phyloP scores from a whole-genome alignment of 176 grass and related monocot genomes.

The Elymus sibiricus region DNA sequence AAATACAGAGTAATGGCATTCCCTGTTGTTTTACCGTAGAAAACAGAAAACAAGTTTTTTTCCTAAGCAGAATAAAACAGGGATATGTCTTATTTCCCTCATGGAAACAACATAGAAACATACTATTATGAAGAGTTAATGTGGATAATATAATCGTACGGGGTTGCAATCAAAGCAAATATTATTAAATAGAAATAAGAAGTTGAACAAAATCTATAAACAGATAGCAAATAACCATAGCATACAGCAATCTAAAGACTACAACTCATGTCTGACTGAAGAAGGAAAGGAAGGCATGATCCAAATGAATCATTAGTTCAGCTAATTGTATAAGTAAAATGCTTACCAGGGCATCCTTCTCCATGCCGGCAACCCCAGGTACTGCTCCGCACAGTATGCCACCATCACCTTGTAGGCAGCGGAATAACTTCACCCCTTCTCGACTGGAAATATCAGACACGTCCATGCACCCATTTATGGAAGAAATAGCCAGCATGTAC shows the following conservation, averaged over 20 bases:
- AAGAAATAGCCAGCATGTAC: constrained; percentile 80
- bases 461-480: constrained; percentile 69
- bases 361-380: constrained; percentile 86
- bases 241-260: constrained; percentile 5
- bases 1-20: neutral
- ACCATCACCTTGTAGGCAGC: constrained; percentile 90
- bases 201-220: neutral
- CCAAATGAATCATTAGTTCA: constrained; percentile 18
- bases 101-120: neutral
- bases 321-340: constrained; percentile 16
- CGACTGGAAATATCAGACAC: constrained; percentile 78
- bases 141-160: neutral
- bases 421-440: constrained; percentile 91
- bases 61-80: too few relatives aligned
- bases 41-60: neutral
- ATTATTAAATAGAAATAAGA: neutral
- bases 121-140: neutral
- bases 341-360: constrained; percentile 94
- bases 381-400: constrained; percentile 85
- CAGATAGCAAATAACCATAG: constrained; percentile 16
- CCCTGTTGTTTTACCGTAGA: neutral
- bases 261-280: neutral
- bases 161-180: neutral
- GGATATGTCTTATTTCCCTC: neutral
- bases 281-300: constrained; percentile 1